Conservation (phyloP, 2,329 filamentous ascomycete genomes). For the Aspergillus pseudotamarii region DNA sequence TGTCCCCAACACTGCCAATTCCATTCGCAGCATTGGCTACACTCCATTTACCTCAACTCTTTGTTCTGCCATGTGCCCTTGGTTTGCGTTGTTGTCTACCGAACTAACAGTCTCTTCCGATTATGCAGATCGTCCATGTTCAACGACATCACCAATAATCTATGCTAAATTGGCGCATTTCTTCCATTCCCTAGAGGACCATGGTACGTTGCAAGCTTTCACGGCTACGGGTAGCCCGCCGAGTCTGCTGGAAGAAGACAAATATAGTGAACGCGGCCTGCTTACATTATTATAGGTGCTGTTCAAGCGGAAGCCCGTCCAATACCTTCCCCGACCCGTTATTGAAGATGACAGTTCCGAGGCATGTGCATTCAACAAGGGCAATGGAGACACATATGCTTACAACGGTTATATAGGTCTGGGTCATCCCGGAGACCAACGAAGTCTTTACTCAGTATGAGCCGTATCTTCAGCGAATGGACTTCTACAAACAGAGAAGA, state of each 20-base stretch:
- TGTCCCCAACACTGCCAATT: background rate
- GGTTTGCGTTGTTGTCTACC: background rate
- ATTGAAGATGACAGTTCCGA: slow-evolving; percentile 82
- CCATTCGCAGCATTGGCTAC: background rate
- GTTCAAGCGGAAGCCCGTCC: slow-evolving; percentile 93
- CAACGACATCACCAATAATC: slow-evolving; percentile 5
- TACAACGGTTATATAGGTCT: slow-evolving; percentile 64
- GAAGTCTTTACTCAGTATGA: slow-evolving; percentile 91
- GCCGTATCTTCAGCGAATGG: slow-evolving; percentile 80
- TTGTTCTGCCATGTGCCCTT: background rate
- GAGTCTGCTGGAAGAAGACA: background rate
- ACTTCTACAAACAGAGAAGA: slow-evolving; percentile 89
- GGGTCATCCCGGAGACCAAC: slow-evolving; percentile 85
- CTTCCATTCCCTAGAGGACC: slow-evolving; percentile 21
- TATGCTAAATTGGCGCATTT: slow-evolving; percentile 32
- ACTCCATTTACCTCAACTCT: background rate
- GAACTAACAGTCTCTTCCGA: slow-evolving; percentile 1
- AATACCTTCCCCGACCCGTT: slow-evolving; percentile 71
- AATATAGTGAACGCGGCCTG: background rate
- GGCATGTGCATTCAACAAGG: slow-evolving; percentile 55
- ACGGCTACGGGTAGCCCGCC: background rate
- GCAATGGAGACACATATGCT: slow-evolving; percentile 16
- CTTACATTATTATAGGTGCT: slow-evolving; percentile 67
- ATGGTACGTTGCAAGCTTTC: slow-evolving; percentile 33
- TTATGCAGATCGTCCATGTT: slow-evolving; percentile 2